Evolutionary conservation across 495 filamentous ascomycete species (phyloP), one percentile per base, ranked within the genome.

Genomic region (Geoglossum glabrum): DNA sequence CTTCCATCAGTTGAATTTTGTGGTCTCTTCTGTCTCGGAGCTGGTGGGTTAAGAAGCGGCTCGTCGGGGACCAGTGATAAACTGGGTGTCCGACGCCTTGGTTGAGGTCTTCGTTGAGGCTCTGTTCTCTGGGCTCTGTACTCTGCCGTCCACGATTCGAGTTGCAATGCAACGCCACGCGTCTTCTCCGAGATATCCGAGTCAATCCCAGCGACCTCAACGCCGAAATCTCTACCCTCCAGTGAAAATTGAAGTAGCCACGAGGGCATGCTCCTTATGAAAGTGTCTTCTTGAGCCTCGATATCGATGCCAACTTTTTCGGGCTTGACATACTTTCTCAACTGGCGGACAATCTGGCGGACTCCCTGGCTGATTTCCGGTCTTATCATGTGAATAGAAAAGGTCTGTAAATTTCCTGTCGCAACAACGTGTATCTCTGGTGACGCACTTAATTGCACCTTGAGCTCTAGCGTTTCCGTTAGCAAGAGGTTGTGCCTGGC

Each of bases 141-240:
- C 59, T 96, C 90, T 9, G 88, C 82, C 1, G 83, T 85, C 87
- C 87, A 95, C 0, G 84, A 86, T 61, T 95, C 87, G 13, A 97
- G 68, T 62, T 96, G 87, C 10, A 97, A 63, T 1, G 87, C 86
- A 52, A 92, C 73, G 25, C 92, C 92, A 49, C 87, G 79, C 9
- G 83, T 79, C 33, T 85, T 75, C 46, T 80, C 76, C 6, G 89
- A 92, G 27, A 95, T 85, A 4, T 83, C 78, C 26, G 76, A 70
- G 65, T 97, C 93, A 38, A 90, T 74, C 3, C 92, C 93, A 23
- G 92, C 93, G 54, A 97, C 77, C 67, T 97, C 93, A 58, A 93
- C 70, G 61, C 83, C 88, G 61, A 95, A 86, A 59, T 95, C 87
- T 33, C 83, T 85, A 25, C 86, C 90, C 65, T 94, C 85, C 15